Base-by-base conservation (phyloP, 129 eudicot species). In the Flaveria bidentis region DNA sequence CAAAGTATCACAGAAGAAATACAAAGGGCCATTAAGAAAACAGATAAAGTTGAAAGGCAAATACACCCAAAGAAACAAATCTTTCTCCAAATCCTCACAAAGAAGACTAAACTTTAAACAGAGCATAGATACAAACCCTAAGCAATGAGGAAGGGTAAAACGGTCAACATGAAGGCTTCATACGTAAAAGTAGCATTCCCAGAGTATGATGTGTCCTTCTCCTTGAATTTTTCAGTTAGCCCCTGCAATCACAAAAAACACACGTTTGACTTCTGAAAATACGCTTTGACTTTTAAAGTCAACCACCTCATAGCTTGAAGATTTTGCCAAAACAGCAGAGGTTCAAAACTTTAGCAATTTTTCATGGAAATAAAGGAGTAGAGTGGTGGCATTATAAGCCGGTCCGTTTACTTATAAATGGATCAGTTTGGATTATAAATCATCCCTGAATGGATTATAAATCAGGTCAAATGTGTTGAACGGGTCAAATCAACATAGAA, bases 211-310 rank as follows among this genome's bases (percentile, higher is more conserved):
- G 76, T 76, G 78, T 90, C 98, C 88, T 88, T 93, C 87, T 88
- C 98, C 86, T 93, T 93, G 81, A 93, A 93, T 76, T 90, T 93
- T 16, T 93, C 98, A 1, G 97, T 88, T 62, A 93, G 80, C 23
- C 98, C 98, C 98, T 93, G 96, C 77, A 87, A 67, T 45, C 45
- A 80, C 23, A 33, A 14, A 25, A 5, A 33, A 73, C 57, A 53
- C n/a, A 50, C 46, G 39, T 33, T 52, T 58, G 41, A 60, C 66
- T 23, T 60, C n/a, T 25, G 17, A 60, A 10, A 28, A 25, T 12
- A 60, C 17, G 12, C 39, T 23, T 60, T 25, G 66, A 60, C 67
- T 61, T 61, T 26, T 61, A 61, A 12, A 61, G 18, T 61, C 18
- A 61, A 61, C 26, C 17, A 12, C 67, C 25, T 61, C 67, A 23